Evolutionary conservation across 2,329 filamentous ascomycete genomes (phyloP), one percentile per base, ranked within the genome.

Genomic region (Ambrosiella beaveri): DNA sequence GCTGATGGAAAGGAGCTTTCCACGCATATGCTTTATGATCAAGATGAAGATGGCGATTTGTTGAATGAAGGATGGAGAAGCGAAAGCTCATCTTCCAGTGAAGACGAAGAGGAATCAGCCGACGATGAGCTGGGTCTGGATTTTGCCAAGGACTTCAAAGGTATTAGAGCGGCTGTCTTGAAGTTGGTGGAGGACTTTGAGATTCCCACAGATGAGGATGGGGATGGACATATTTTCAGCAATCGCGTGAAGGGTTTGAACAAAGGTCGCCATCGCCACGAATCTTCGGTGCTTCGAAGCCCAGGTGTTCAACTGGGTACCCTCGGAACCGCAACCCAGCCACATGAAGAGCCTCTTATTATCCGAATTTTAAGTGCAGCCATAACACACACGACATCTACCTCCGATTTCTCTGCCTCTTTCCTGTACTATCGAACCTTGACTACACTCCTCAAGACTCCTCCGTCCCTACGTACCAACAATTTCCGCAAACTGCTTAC

Each of bases 361-460:
- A 75, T 87, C 45, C 76, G 79, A 1, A 89, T 90, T 84, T 77
- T 90, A 36, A 82, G 85, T 62, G 83, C 84, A 15, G 87, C 87
- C 13, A 86, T 85, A 63, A 76, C 82, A 0, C 85, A 88, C 66
- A 89, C 86, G 58, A 82, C 86, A 64, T 81, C 85, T 27, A 81
- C 86, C 61, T 86, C 85, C 0, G 88, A 95, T 66, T 95, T 89
- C 65, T 81, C 93, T 54, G 84, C 84, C 37, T 85, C 88, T 1
- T 87, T 94, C 64, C 77, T 87, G 56, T 95, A 91, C 72, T 91
- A 86, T 82, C 86, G 84, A 66, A 89, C 88, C 0, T 72, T 91
- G 36, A 81, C 86, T 61, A 84, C 88, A 62, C 75, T 95, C 15
- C 80, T 81, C 63, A 76, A 76, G 58, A 74, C 73, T 47, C 82